These are phyloP conservation scores for Hypsizygus marmoreus DNA, from an alignment of 768 basidiomycete species.

Conservation along the genomic window DNA sequence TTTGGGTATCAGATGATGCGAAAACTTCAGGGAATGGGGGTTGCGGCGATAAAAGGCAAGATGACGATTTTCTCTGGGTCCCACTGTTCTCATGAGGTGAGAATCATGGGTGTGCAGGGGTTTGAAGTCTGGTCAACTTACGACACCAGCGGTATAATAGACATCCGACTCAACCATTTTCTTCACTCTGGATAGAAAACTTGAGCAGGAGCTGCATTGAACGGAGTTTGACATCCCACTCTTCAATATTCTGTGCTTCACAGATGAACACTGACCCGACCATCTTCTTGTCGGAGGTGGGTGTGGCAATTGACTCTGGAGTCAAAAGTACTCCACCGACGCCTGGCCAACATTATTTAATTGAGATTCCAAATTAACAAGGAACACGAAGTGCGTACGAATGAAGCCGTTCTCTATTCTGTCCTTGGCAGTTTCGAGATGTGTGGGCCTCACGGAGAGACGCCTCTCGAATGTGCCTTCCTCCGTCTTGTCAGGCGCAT, in stretches of 20 bases:
- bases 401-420: slow-evolving; percentile 45
- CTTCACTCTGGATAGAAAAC: slow-evolving; percentile 31
- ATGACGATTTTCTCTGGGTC: slow-evolving; percentile 56
- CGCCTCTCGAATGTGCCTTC: slow-evolving; percentile 58
- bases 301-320: slow-evolving; percentile 54
- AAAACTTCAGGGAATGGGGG: slow-evolving; percentile 25
- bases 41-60: slow-evolving; percentile 44
- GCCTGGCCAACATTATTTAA: too few species aligned
- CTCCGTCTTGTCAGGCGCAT: slow-evolving; percentile 67
- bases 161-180: slow-evolving; percentile 40
- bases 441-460: slow-evolving; percentile 53
- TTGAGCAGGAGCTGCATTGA: background rate
- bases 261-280: slow-evolving; percentile 60
- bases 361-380: too few species aligned
- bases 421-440: slow-evolving; percentile 48
- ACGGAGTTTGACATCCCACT: slow-evolving; percentile 25
- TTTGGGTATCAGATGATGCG: background rate
- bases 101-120: background rate
- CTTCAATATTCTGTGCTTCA: slow-evolving; percentile 55
- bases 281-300: slow-evolving; percentile 53
- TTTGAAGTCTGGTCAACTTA: slow-evolving; percentile 21
- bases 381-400: slow-evolving; percentile 53
- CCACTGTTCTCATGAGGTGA: slow-evolving; percentile 42
- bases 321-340: slow-evolving; percentile 60
- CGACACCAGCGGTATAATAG: slow-evolving; percentile 45